A percentile compares a stretch with the other conserved stretches of the same genome.
These are phyloP conservation scores for Aspergillus leporis DNA, from an alignment of 495 filamentous ascomycete species.

Conservation along the genomic window DNA sequence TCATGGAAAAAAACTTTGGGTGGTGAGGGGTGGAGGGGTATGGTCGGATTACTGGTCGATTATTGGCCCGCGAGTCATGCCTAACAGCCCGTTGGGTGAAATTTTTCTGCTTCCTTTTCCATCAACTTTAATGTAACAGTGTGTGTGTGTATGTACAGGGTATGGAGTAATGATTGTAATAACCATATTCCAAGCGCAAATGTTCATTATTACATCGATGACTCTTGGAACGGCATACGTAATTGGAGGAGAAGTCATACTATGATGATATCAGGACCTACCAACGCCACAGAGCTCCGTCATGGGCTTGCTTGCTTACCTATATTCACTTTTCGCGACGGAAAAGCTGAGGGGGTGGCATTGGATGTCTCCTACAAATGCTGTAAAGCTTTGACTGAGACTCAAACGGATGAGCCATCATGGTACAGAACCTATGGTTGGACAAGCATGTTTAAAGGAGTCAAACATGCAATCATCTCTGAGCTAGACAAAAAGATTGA, in stretches of 20 bases:
- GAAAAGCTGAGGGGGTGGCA: background rate
- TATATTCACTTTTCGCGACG: background rate
- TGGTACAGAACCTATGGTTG: background rate
- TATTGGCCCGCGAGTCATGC: background rate
- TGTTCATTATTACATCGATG: background rate
- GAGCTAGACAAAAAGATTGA: background rate
- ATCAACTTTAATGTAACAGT: background rate
- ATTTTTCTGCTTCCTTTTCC: no score
- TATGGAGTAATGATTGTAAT: background rate
- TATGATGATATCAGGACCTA: slow-evolving; percentile 12
- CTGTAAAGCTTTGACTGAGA: background rate
- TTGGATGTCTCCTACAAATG: background rate
- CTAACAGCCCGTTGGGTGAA: no score
- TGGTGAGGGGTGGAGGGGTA: slow-evolving; percentile 10
- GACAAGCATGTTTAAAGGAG: background rate
- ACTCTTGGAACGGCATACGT: background rate
- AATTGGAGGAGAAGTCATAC: background rate
- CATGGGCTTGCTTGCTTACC: no score
- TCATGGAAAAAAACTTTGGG: background rate
- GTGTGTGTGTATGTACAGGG: no score
- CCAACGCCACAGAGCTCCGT: background rate
- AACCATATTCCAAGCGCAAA: background rate
- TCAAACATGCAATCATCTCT: background rate
- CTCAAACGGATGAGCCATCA: background rate
- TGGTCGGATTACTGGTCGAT: no score